Conservation (phyloP, 2,329 filamentous ascomycete genomes). For the Trichoderma harzianum region DNA sequence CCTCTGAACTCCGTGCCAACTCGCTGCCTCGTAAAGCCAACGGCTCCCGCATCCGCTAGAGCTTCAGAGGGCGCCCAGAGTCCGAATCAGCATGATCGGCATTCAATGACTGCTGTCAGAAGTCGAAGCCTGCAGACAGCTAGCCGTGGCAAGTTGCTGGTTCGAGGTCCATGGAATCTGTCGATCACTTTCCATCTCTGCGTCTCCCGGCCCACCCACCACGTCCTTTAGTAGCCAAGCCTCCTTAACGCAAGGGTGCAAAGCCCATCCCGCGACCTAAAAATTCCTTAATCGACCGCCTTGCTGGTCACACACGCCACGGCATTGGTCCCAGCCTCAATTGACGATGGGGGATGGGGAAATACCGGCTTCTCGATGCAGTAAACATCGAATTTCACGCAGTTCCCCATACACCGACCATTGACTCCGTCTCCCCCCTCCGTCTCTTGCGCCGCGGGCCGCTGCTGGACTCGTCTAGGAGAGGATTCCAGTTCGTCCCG, state of each 20-base stretch:
- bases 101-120: neutral
- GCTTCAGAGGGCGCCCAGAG: neutral
- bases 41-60: neutral
- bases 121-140: neutral
- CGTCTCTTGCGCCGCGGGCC: neutral
- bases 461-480: neutral
- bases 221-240: slow-evolving; percentile 11
- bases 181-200: slow-evolving; percentile 14
- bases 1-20: neutral
- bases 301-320: slow-evolving; percentile 1
- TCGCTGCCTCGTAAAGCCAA: neutral
- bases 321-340: slow-evolving; percentile 9
- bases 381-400: slow-evolving; percentile 10
- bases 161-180: neutral
- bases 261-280: slow-evolving; percentile 20
- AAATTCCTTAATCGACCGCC: slow-evolving; percentile 16
- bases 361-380: slow-evolving; percentile 13
- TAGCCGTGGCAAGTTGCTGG: neutral
- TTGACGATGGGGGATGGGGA: slow-evolving; percentile 5
- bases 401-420: slow-evolving; percentile 8
- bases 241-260: slow-evolving; percentile 13
- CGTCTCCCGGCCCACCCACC: slow-evolving; percentile 12
- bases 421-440: neutral
- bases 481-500: neutral
- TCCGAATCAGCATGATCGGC: slow-evolving; percentile 6